Evolutionary conservation across 257 asterid genomes (phyloP), one percentile per base, ranked within the genome.

Genomic region (Asclepias syriaca): DNA sequence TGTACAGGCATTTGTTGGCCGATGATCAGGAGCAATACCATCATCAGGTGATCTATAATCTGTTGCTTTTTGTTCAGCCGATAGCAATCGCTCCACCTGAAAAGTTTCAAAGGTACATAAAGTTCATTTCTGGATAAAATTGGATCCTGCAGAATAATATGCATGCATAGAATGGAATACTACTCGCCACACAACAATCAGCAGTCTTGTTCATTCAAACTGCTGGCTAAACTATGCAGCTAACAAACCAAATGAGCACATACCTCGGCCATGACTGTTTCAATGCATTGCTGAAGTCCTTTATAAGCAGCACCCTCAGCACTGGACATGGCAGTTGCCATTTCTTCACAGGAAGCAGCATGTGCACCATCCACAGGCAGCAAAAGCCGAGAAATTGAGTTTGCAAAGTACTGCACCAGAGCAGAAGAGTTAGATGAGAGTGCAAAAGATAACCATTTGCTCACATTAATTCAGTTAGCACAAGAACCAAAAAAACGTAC

Each of bases 361-460:
- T 95, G 98, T n/a, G 97, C 96, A 76, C 97, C 96, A 77, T 95
- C 99, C 84, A 95, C 97, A 2, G 98, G 96, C 51, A 92, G 89
- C 76, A 95, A 71, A 78, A 95, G 89, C 70, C 98, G 96, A 78
- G 97, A 95, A 77, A 95, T 90, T 46, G 98, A 86, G 82, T 95
- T 95, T 0, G 96, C 96, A 79, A 95, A 95, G 78, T 88, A 86
- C 98, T 95, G 92, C 86, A 85, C 7, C 27, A 48, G 58, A 70
- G 75, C 21, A 48, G 58, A 70, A 77, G 70, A 75, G 22, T 53
- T 70, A 4, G 63, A 65, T 54, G 5, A 70, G 70, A 39, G 48
- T 34, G 46, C 45, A 72, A 37, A 64, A 54, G 46, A 32, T 13
- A 14, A 48, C 49, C 13, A 16, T 24, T n/a, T n/a, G 34, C 73